Conservation (phyloP, 1,139 yeast genomes). For the Yamadazyma aaseri region DNA sequence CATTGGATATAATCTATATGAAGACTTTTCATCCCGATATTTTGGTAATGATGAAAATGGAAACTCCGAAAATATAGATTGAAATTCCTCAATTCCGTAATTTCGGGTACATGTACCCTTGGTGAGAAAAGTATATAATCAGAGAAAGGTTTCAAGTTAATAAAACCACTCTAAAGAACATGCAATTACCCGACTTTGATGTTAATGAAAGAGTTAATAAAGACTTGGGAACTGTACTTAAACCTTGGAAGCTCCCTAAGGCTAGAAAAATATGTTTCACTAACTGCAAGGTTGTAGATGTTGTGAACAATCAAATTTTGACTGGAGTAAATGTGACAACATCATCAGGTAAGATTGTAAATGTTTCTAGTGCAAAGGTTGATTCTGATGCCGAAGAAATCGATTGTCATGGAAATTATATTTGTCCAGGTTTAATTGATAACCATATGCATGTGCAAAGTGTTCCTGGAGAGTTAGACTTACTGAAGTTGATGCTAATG, state of each 20-base stretch:
- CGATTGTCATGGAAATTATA: constrained; percentile 19
- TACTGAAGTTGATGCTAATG: constrained; percentile 14
- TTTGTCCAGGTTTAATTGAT: constrained; percentile 23
- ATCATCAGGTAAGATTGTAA: constrained; percentile 14
- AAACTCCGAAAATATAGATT: constrained; percentile 3
- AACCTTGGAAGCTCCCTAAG: constrained; percentile 20
- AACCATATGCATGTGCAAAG: constrained; percentile 20
- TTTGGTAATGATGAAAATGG: no score
- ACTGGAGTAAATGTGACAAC: constrained; percentile 14
- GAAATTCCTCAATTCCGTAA: no score
- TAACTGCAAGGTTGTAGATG: constrained; percentile 18
- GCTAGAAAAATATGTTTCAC: constrained; percentile 16
- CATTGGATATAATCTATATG: no score
- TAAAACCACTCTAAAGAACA: not conserved
- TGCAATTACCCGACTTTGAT: constrained; percentile 18
- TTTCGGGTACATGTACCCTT: constrained; percentile 6
- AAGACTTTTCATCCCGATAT: no score
- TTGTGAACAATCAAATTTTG: constrained; percentile 12
- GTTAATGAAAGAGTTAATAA: constrained; percentile 21
- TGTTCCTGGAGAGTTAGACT: constrained; percentile 21
- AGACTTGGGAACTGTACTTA: constrained; percentile 14
- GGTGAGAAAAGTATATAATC: no score
- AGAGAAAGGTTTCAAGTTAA: not conserved
- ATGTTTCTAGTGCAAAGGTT: constrained; percentile 1
- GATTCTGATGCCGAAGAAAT: constrained; percentile 8